Evolutionary conservation across 495 filamentous ascomycete genomes (phyloP).

Genomic region (Penicillium riverlandense): DNA sequence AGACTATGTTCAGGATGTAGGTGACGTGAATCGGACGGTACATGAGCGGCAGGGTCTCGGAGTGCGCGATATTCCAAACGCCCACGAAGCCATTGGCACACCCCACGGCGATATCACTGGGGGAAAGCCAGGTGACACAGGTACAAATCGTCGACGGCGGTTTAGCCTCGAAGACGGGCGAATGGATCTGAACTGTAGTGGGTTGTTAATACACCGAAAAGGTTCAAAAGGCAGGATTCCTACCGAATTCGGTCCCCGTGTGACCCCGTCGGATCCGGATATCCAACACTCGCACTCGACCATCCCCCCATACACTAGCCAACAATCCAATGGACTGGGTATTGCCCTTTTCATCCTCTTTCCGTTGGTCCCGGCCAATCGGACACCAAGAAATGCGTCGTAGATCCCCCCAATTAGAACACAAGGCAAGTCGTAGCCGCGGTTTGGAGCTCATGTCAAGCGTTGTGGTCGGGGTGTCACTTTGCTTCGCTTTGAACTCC

Average conservation of each 20-base stretch:
- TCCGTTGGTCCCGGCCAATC: conserved; percentile 29
- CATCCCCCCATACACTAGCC: conserved; percentile 56
- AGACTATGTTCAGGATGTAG: conserved; percentile 50
- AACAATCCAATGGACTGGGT: conserved; percentile 47
- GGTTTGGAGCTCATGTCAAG: conserved; percentile 36
- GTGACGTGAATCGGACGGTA: conserved; percentile 51
- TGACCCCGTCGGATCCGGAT: conserved; percentile 31
- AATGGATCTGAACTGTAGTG: conserved; percentile 35
- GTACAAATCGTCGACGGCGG: conserved; percentile 48
- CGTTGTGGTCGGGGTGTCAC: conserved; percentile 15
- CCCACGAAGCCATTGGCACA: conserved; percentile 56
- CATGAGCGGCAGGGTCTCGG: conserved; percentile 15
- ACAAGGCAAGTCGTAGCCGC: conserved; percentile 43
- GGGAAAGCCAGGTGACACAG: conserved; percentile 55
- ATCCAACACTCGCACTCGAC: conserved; percentile 52
- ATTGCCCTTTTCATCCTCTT: conserved; percentile 25
- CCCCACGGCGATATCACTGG: conserved; percentile 52
- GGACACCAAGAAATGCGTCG: conserved; percentile 59
- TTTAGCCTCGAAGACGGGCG: conserved; percentile 48
- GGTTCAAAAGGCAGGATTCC: no score
- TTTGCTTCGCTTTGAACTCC: conserved; percentile 39
- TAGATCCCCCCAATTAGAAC: conserved; percentile 56
- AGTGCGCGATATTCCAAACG: conserved; percentile 45
- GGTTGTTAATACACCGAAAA: neutral
- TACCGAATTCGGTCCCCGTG: conserved; percentile 31